A percentile compares a stretch with the other conserved stretches of the same genome.
phyloP scores from a whole-genome alignment of 257 asterid genomes.

The Solanum etuberosum region DNA sequence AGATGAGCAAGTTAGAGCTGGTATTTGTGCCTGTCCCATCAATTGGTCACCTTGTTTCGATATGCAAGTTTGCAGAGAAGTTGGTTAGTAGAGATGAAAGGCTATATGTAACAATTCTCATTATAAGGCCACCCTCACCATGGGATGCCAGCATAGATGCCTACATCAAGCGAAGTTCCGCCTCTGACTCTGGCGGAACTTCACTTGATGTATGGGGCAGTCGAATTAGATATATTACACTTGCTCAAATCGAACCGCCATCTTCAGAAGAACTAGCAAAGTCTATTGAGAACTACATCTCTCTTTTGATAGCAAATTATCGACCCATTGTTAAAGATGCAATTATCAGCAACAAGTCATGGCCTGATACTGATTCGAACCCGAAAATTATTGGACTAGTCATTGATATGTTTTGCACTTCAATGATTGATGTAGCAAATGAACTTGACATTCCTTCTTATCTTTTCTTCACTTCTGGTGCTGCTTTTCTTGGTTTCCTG shows the following conservation, averaged over 20 bases:
- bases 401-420: not conserved
- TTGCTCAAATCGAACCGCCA: not conserved
- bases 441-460: slow-evolving; percentile 6
- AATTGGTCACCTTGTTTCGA: not conserved
- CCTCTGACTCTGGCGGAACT: not conserved
- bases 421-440: slow-evolving; percentile 12
- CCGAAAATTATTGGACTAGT: not conserved
- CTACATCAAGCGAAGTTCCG: not conserved
- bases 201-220: not conserved
- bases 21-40: slow-evolving; percentile 5
- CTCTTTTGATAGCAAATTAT: not conserved
- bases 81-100: not conserved
- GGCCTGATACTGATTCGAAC: not conserved
- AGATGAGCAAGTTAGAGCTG: not conserved
- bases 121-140: not conserved
- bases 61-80: not conserved
- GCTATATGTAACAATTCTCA: slow-evolving; percentile 2
- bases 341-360: not conserved
- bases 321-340: not conserved
- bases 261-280: not conserved
- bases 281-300: not conserved
- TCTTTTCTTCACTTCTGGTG: slow-evolving; percentile 1
- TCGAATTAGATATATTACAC: not conserved
- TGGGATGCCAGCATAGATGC: not conserved
- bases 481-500: not conserved